A percentile compares a stretch with the other conserved stretches of the same genome.
Evolutionary conservation across 208 protist species (phyloP).

Genomic region (Acanthamoeba lenticulata): DNA sequence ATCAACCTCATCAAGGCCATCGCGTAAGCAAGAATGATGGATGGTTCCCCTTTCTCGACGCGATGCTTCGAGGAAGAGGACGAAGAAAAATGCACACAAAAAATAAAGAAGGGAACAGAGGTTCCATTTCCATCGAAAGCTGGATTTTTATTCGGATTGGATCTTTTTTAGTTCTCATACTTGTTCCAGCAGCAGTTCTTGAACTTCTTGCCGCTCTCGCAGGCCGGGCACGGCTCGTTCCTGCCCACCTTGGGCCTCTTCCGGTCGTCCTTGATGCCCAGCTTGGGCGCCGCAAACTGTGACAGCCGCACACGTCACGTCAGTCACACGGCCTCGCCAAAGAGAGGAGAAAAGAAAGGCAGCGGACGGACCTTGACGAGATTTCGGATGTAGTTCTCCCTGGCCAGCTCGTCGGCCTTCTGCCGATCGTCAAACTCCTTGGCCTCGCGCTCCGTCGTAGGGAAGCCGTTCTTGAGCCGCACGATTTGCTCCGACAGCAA

Average conservation of each 20-base stretch:
- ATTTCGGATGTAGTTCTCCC: conserved; percentile 15
- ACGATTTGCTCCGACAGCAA: conserved; percentile 11
- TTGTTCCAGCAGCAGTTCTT: conserved; percentile 3
- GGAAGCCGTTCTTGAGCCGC: conserved; percentile 24
- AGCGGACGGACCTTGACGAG: background rate
- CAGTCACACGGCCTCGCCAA: no score
- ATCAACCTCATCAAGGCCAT: background rate
- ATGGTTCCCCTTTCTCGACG: background rate
- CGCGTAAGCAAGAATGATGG: no score
- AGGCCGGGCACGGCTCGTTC: conserved; percentile 7
- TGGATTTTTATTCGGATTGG: no score
- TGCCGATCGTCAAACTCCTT: conserved; percentile 39
- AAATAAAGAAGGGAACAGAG: no score
- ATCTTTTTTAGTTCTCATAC: background rate
- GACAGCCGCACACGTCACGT: no score
- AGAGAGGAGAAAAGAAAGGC: no score
- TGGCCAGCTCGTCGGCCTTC: background rate
- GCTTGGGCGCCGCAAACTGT: background rate
- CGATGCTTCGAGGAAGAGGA: background rate
- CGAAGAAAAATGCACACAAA: background rate
- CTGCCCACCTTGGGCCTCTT: background rate
- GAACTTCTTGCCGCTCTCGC: background rate
- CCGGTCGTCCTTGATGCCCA: conserved; percentile 24
- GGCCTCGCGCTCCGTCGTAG: conserved; percentile 11
- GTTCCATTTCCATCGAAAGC: no score